Percentiles rank a stretch among this genome's conserved stretches.
Conservation (phyloP, 441 rosid species). For the Pelargonium citronellum region DNA sequence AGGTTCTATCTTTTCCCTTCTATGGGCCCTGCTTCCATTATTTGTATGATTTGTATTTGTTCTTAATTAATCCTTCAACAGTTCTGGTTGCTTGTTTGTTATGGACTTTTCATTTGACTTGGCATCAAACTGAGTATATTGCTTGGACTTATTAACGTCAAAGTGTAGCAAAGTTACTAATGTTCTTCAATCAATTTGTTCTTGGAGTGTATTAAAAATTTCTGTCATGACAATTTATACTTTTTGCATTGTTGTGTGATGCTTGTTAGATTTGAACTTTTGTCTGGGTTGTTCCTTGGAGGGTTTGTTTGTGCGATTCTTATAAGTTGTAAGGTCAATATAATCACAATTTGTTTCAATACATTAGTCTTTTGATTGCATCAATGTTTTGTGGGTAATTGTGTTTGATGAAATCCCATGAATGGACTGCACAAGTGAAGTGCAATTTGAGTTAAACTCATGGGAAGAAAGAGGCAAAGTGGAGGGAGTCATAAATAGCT, state of each 20-base stretch:
- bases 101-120: background rate
- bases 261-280: background rate
- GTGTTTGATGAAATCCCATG: no score
- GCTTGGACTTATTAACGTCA: background rate
- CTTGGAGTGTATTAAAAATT: background rate
- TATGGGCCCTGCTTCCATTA: background rate
- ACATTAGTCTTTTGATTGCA: no score
- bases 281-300: background rate
- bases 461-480: no score
- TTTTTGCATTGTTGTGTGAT: background rate
- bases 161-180: background rate
- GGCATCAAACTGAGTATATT: background rate
- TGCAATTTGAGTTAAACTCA: no score
- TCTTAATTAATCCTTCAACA: background rate
- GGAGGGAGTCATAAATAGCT: background rate
- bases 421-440: no score
- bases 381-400: no score
- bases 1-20: background rate
- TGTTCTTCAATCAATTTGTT: background rate
- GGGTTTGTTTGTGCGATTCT: no score
- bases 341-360: no score
- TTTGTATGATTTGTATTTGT: background rate
- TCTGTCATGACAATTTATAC: background rate
- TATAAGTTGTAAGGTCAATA: no score
- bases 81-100: background rate